Evolutionary conservation across 2,329 filamentous ascomycete genomes (phyloP).

Genomic region (Penicillium sp.): DNA sequence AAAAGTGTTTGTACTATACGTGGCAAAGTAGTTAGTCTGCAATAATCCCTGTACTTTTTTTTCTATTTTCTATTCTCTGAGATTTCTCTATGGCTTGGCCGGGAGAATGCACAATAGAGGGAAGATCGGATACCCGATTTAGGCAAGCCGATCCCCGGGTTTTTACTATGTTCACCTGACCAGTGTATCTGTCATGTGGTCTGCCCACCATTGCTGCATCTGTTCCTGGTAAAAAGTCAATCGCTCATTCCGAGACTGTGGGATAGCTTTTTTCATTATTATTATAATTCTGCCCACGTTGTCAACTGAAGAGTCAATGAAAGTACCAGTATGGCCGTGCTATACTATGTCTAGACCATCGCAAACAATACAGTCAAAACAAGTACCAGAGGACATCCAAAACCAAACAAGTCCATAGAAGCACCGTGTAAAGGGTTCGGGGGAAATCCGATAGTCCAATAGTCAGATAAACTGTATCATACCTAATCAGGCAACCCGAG

Average conservation of each 20-base stretch:
- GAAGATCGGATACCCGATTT: conserved; percentile 15
- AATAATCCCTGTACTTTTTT: background rate
- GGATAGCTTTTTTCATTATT: background rate
- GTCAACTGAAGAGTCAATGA: background rate
- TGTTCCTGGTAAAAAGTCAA: conserved; percentile 13
- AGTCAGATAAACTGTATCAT: background rate
- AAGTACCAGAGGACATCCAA: background rate
- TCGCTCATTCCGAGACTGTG: conserved; percentile 2
- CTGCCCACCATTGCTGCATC: background rate
- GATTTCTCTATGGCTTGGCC: background rate
- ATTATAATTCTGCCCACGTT: background rate
- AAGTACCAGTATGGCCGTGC: background rate
- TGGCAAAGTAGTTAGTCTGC: background rate
- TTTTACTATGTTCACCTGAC: conserved; percentile 10
- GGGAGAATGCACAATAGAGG: background rate
- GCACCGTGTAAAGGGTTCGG: background rate
- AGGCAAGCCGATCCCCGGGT: conserved; percentile 16
- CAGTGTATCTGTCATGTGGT: background rate
- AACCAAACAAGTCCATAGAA: background rate
- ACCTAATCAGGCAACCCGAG: conserved; percentile 8
- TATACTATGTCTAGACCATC: background rate
- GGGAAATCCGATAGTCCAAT: background rate
- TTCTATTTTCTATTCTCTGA: background rate
- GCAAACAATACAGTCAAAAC: background rate
- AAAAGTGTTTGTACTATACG: background rate